Conservation (phyloP, 2,329 filamentous ascomycete genomes). For the Alternaria conjuncta region DNA sequence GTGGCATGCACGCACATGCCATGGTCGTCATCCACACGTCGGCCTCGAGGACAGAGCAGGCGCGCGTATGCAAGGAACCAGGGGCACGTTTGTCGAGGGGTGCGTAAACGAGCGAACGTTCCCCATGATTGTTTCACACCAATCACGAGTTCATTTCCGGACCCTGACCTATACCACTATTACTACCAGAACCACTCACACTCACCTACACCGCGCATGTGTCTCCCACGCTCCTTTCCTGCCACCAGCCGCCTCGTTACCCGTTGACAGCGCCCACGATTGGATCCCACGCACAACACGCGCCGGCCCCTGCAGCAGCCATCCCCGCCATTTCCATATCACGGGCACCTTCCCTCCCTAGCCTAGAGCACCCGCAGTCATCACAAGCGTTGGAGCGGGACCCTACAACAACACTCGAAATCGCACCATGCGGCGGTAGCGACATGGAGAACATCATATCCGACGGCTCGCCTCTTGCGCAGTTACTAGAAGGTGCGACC, state of each 20-base stretch:
- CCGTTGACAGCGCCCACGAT: slow-evolving; percentile 4
- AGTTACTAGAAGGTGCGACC: slow-evolving; percentile 76
- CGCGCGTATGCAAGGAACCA: slow-evolving; percentile 4
- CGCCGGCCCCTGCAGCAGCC: slow-evolving; percentile 8
- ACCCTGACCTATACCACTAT: slow-evolving; percentile 3
- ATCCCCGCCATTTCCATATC: slow-evolving; percentile 12
- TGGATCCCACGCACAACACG: slow-evolving; percentile 12
- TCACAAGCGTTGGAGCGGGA: slow-evolving; percentile 20
- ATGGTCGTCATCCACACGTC: not conserved
- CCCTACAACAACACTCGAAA: slow-evolving; percentile 14
- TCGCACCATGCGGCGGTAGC: slow-evolving; percentile 39
- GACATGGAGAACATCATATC: slow-evolving; percentile 86
- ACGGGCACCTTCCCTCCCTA: slow-evolving; percentile 9
- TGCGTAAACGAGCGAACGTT: not conserved
- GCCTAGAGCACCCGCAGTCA: slow-evolving; percentile 8
- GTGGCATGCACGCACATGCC: not conserved
- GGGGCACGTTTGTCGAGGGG: not conserved
- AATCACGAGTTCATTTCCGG: slow-evolving; percentile 22
- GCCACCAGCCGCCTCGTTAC: not conserved
- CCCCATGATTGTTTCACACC: not conserved
- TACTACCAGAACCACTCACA: slow-evolving; percentile 17
- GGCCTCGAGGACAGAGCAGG: slow-evolving; percentile 5
- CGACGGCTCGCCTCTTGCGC: slow-evolving; percentile 85
- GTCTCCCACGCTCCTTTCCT: slow-evolving; percentile 2
- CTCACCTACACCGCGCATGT: slow-evolving; percentile 2